phyloP scores from a whole-genome alignment of 805 yeast genomes.

The Pichia membranifaciens region DNA sequence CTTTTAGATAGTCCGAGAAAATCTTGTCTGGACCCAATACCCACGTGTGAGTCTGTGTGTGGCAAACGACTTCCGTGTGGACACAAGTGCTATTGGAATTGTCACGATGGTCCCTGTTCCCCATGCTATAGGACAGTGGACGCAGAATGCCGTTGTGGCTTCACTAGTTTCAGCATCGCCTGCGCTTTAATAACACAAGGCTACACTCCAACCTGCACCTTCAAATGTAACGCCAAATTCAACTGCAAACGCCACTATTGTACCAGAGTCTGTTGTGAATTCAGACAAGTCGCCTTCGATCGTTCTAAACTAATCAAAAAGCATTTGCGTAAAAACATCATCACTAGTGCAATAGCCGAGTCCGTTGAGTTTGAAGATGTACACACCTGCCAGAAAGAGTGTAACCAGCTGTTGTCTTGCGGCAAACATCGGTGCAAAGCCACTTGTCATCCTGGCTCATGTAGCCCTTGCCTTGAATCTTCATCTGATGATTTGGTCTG shows the following conservation, averaged over 20 bases:
- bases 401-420: slow-evolving; percentile 60
- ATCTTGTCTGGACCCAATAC: slow-evolving; percentile 71
- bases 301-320: slow-evolving; percentile 49
- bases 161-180: slow-evolving; percentile 51
- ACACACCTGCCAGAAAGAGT: slow-evolving; percentile 65
- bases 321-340: slow-evolving; percentile 39
- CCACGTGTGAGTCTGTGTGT: slow-evolving; percentile 65
- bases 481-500: slow-evolving; percentile 75
- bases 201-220: slow-evolving; percentile 52
- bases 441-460: slow-evolving; percentile 74
- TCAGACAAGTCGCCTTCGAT: slow-evolving; percentile 52
- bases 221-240: slow-evolving; percentile 67
- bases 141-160: slow-evolving; percentile 58
- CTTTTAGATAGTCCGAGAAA: slow-evolving; percentile 36
- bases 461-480: slow-evolving; percentile 76
- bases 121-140: slow-evolving; percentile 54
- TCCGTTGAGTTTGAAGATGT: slow-evolving; percentile 61
- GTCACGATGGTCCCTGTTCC: slow-evolving; percentile 74
- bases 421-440: slow-evolving; percentile 60
- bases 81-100: slow-evolving; percentile 56
- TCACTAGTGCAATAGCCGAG: slow-evolving; percentile 35
- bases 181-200: slow-evolving; percentile 54
- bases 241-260: slow-evolving; percentile 83
- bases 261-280: slow-evolving; percentile 59
- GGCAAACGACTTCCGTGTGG: slow-evolving; percentile 66